phyloP scores from a whole-genome alignment of 2,329 filamentous ascomycete genomes.

The Dactylellina leptospora region DNA sequence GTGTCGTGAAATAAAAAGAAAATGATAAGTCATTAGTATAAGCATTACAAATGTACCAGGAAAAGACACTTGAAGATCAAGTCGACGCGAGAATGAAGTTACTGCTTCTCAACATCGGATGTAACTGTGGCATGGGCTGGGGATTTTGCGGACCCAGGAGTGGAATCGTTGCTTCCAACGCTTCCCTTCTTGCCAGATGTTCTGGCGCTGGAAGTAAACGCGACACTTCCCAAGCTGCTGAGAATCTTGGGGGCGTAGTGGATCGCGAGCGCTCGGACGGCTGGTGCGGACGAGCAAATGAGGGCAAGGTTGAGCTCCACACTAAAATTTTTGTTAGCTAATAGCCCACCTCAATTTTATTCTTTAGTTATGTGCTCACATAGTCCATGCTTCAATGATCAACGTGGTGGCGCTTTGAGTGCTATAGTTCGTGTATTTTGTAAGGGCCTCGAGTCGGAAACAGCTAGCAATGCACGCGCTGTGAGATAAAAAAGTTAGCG shows the following conservation, averaged over 20 bases:
- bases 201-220: constrained; percentile 16
- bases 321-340: constrained; percentile 8
- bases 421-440: constrained; percentile 15
- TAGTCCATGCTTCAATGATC: constrained; percentile 44
- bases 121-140: constrained; percentile 1
- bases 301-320: constrained; percentile 43
- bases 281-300: constrained; percentile 42
- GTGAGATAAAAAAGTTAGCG: constrained; percentile 15
- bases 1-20: constrained; percentile 7
- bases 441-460: constrained; percentile 23
- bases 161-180: constrained; percentile 22
- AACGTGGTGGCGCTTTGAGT: constrained; percentile 9
- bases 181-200: constrained; percentile 35
- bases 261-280: constrained; percentile 42
- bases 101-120: constrained; percentile 27
- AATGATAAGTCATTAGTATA: constrained; percentile 4
- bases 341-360: background rate
- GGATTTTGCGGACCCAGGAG: constrained; percentile 2
- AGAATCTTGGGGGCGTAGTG: constrained; percentile 49
- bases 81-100: background rate
- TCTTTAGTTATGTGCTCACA: constrained; percentile 9
- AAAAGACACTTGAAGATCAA: constrained; percentile 1
- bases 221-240: constrained; percentile 17
- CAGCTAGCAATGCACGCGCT: constrained; percentile 48
- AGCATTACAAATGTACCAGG: constrained; percentile 1